Evolutionary conservation across 2,329 filamentous ascomycete species (phyloP).

Genomic region (Ramularia endophylla): DNA sequence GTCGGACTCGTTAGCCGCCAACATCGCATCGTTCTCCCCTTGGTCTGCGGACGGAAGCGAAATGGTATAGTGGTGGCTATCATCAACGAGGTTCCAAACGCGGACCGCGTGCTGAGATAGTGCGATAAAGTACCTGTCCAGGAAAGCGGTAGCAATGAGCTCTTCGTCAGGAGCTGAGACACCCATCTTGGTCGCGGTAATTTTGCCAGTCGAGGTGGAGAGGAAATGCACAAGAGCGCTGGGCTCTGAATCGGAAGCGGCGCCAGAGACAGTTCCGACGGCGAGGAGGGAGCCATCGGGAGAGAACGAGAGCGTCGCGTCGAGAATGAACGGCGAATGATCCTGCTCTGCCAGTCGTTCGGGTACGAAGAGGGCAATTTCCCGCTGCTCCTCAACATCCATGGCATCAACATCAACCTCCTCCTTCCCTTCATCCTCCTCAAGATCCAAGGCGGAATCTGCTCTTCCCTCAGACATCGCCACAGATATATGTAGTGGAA

Average conservation of each 20-base stretch:
- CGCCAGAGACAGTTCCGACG: conserved; percentile 40
- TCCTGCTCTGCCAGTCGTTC: conserved; percentile 2
- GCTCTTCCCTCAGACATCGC: conserved; percentile 26
- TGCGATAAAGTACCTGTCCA: conserved; percentile 68
- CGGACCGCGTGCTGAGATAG: conserved; percentile 65
- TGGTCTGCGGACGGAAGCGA: conserved; percentile 38
- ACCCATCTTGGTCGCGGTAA: conserved; percentile 58
- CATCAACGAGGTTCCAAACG: conserved; percentile 79
- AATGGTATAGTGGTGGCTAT: conserved; percentile 64
- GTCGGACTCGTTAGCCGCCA: conserved; percentile 62
- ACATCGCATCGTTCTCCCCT: conserved; percentile 27
- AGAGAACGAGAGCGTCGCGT: conserved; percentile 69
- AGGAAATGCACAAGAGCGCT: conserved; percentile 67
- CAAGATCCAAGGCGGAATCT: conserved; percentile 31
- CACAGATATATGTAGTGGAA: conserved; percentile 34
- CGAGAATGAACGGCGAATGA: conserved; percentile 20
- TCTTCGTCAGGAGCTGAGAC: conserved; percentile 41
- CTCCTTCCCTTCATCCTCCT: conserved; percentile 30
- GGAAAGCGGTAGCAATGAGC: conserved; percentile 58
- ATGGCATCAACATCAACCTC: conserved; percentile 27
- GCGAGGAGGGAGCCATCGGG: conserved; percentile 81
- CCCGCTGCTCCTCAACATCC: conserved; percentile 32
- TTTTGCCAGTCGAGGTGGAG: conserved; percentile 61
- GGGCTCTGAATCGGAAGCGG: conserved; percentile 38
- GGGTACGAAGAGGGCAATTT: background rate